Evolutionary conservation across 306 rosid genomes (phyloP).

Genomic region (Vigna unguiculata): DNA sequence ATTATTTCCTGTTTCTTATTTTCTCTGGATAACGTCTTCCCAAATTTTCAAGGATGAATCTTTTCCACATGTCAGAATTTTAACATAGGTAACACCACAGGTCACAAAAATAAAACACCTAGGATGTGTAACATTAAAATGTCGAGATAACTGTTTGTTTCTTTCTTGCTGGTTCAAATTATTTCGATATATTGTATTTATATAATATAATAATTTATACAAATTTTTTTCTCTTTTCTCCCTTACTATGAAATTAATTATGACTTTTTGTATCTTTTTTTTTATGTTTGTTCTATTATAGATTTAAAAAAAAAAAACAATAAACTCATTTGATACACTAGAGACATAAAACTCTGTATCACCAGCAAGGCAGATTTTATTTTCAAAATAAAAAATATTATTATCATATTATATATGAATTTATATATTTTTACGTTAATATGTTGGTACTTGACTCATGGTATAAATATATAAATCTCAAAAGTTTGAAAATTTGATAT

Average conservation of each 20-base stretch:
- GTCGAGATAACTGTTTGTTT: not conserved
- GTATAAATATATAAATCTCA: no score
- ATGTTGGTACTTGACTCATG: no score
- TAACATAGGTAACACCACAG: not conserved
- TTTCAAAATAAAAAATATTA: no score
- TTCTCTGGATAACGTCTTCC: conserved; percentile 20
- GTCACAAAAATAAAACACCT: not conserved
- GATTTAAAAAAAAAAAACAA: not conserved
- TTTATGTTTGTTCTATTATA: not conserved
- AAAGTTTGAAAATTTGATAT: no score
- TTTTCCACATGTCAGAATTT: not conserved
- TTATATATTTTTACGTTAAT: no score
- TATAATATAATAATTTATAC: not conserved
- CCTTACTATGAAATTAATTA: no score
- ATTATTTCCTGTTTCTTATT: not conserved
- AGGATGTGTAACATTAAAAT: not conserved
- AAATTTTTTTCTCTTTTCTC: no score
- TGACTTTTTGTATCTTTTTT: no score
- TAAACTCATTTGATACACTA: no score
- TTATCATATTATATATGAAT: no score
- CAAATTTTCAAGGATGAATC: not conserved
- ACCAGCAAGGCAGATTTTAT: no score
- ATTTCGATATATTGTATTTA: not conserved
- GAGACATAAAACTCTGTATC: no score
- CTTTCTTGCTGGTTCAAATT: not conserved